These are phyloP conservation scores for Eragrostis tef DNA, from an alignment of 202 grass and related monocot species.

Conservation along the genomic window DNA sequence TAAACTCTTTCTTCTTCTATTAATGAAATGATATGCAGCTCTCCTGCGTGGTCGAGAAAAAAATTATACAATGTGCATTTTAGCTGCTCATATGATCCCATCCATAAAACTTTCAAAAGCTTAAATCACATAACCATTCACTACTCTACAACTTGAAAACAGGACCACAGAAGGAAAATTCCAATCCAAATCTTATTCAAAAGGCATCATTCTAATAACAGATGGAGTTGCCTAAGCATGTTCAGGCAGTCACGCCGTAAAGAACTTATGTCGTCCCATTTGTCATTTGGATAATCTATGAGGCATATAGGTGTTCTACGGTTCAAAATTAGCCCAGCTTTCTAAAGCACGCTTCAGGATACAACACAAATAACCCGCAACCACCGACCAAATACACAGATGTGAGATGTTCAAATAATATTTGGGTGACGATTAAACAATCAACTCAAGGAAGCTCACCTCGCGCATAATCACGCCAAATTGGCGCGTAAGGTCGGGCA, in stretches of 20 bases:
- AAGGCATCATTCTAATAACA: neutral
- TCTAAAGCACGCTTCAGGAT: neutral
- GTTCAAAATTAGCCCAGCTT: conserved; percentile 6
- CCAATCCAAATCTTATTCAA: neutral
- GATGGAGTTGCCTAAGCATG: neutral
- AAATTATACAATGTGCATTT: conserved; percentile 3
- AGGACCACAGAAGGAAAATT: neutral
- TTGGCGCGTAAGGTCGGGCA: conserved; percentile 74
- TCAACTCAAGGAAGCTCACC: conserved; percentile 50
- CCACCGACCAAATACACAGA: no score
- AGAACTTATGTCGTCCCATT: neutral
- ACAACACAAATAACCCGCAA: neutral
- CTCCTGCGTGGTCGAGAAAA: no score
- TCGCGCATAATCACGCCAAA: conserved; percentile 66
- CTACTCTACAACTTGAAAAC: neutral
- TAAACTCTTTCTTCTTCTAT: no score
- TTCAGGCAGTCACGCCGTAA: neutral
- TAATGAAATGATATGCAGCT: no score
- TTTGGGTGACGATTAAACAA: neutral
- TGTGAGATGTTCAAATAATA: neutral
- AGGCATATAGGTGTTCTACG: neutral
- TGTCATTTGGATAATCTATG: conserved; percentile 12
- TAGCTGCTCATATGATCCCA: conserved; percentile 5
- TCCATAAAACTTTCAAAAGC: neutral
- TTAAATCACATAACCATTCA: neutral